Percentiles rank a stretch among this genome's conserved stretches.
Conservation (phyloP, 2,329 filamentous ascomycete species). For the Fusarium nematophilum region DNA sequence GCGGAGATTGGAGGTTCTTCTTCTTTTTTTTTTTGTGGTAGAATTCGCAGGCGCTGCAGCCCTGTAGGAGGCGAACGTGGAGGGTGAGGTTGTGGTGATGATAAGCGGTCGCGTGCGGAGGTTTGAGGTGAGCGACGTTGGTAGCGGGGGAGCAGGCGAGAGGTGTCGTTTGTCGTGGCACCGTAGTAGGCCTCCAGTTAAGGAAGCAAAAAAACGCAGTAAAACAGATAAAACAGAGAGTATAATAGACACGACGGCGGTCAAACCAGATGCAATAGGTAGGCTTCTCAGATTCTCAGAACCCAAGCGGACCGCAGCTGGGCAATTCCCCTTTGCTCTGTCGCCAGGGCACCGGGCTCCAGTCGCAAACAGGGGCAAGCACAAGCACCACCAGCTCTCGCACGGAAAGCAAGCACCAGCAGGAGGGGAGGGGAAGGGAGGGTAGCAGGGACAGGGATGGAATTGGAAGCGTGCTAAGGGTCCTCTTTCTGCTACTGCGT, state of each 20-base stretch:
- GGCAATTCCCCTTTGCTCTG: conserved; percentile 38
- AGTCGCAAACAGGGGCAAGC: conserved; percentile 36
- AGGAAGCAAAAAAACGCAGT: conserved; percentile 26
- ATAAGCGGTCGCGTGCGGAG: conserved; percentile 35
- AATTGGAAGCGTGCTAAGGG: conserved; percentile 36
- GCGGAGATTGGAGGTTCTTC: not conserved
- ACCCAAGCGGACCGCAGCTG: conserved; percentile 23
- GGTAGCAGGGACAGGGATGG: conserved; percentile 29
- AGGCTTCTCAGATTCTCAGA: conserved; percentile 14
- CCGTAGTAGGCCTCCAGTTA: conserved; percentile 31
- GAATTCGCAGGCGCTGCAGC: not conserved
- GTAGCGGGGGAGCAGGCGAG: conserved; percentile 37
- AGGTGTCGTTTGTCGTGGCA: conserved; percentile 37
- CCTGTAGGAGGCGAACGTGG: conserved; percentile 15
- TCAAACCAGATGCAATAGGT: conserved; percentile 28
- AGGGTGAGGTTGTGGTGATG: conserved; percentile 7
- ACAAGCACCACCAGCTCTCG: conserved; percentile 14
- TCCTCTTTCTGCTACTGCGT: conserved; percentile 24
- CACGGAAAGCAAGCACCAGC: too few relatives aligned
- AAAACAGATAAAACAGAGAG: conserved; percentile 22
- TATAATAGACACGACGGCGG: conserved; percentile 16
- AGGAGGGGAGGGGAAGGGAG: not conserved
- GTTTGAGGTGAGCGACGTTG: conserved; percentile 35
- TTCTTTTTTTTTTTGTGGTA: not conserved
- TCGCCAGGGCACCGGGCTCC: conserved; percentile 41